A percentile compares a stretch with the other conserved stretches of the same genome.
These are phyloP conservation scores for Penicillium occitanis DNA, from an alignment of 2,329 filamentous ascomycete species.

Conservation along the genomic window DNA sequence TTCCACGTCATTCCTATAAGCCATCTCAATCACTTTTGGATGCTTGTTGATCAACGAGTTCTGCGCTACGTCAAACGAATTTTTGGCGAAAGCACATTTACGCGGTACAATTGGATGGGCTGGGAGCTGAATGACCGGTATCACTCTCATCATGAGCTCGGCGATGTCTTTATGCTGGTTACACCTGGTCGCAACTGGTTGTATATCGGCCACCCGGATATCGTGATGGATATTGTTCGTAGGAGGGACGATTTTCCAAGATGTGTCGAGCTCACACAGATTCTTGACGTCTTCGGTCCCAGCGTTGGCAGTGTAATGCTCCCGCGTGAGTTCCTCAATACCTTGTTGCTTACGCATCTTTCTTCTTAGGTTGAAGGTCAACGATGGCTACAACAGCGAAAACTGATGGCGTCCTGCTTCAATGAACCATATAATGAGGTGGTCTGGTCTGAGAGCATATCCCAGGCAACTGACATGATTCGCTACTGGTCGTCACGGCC, in stretches of 20 bases:
- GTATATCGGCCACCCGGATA: slow-evolving; percentile 13
- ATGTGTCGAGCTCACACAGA: slow-evolving; percentile 5
- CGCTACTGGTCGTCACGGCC: slow-evolving; percentile 1
- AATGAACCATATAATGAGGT: slow-evolving; percentile 7
- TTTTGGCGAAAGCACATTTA: slow-evolving; percentile 9
- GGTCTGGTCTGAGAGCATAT: slow-evolving; percentile 6
- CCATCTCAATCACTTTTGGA: slow-evolving; percentile 14
- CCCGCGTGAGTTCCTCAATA: not conserved
- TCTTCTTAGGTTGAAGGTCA: slow-evolving; percentile 2
- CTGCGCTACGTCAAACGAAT: slow-evolving; percentile 7
- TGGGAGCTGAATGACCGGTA: slow-evolving; percentile 13
- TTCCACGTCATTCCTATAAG: slow-evolving; percentile 12
- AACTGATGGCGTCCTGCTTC: slow-evolving; percentile 10
- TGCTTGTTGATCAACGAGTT: slow-evolving; percentile 9
- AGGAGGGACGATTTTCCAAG: slow-evolving; percentile 9
- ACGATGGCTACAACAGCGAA: slow-evolving; percentile 6
- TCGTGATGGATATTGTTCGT: slow-evolving; percentile 3
- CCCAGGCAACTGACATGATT: not conserved
- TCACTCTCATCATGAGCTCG: slow-evolving; percentile 11
- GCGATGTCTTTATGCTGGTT: slow-evolving; percentile 12
- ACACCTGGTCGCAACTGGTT: slow-evolving; percentile 12
- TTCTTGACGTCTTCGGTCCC: slow-evolving; percentile 2
- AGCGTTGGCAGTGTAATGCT: slow-evolving; percentile 5
- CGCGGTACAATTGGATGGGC: slow-evolving; percentile 17
- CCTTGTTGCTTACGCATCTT: not conserved